phyloP scores from a whole-genome alignment of 106 monocot species.

The Dendrobium nobile region DNA sequence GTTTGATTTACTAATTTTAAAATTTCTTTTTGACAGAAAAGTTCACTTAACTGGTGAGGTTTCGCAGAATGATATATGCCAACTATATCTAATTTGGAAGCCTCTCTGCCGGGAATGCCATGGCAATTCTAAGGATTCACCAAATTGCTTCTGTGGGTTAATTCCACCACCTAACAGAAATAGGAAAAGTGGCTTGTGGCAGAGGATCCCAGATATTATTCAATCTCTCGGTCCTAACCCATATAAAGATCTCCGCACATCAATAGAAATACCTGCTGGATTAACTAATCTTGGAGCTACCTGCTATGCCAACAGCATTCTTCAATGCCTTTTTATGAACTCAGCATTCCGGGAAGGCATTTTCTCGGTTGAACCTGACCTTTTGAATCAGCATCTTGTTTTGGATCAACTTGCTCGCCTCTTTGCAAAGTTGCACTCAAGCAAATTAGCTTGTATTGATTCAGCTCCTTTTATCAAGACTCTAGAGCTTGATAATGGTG shows the following conservation, averaged over 20 bases:
- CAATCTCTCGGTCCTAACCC: conserved; percentile 71
- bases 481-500: conserved; percentile 91
- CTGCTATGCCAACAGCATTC: conserved; percentile 99
- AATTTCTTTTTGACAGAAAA: conserved; percentile 45
- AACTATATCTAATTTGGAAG: conserved; percentile 61
- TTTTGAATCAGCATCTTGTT: conserved; percentile 70
- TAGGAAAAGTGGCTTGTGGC: conserved; percentile 86
- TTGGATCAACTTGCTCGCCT: conserved; percentile 76
- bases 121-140: conserved; percentile 74
- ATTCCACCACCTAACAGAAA: conserved; percentile 62
- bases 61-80: conserved; percentile 43
- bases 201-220: conserved; percentile 70
- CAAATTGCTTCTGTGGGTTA: conserved; percentile 95
- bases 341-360: conserved; percentile 62
- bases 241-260: conserved; percentile 56
- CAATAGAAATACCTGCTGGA: conserved; percentile 74
- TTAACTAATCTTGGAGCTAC: conserved; percentile 95
- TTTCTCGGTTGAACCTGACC: conserved; percentile 69
- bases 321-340: conserved; percentile 99
- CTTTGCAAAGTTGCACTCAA: conserved; percentile 87
- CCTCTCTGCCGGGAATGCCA: conserved; percentile 86
- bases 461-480: conserved; percentile 95
- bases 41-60: conserved; percentile 66
- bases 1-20: background rate
- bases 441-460: conserved; percentile 84